These are phyloP conservation scores for Beta vulgaris DNA, from an alignment of 148 eudicot species.

Conservation along the genomic window DNA sequence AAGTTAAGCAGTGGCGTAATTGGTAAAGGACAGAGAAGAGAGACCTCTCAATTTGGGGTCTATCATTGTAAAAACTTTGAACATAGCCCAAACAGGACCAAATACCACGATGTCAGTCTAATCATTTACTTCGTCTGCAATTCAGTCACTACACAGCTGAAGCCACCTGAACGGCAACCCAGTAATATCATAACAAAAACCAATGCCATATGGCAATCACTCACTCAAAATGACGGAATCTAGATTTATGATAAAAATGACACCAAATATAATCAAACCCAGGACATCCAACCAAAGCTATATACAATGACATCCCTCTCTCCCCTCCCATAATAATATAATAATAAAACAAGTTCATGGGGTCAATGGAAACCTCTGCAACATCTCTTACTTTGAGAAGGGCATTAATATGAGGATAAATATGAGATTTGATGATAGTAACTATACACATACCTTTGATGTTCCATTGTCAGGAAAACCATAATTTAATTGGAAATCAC, in stretches of 20 bases:
- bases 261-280: neutral
- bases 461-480: constrained; percentile 50
- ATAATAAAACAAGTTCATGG: too few species aligned
- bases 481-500: constrained; percentile 54
- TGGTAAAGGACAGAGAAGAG: neutral
- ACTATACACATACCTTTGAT: constrained; percentile 58
- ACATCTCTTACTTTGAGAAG: neutral
- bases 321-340: neutral
- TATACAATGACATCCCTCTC: neutral
- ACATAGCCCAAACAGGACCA: neutral
- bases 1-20: neutral
- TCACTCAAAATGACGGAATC: neutral
- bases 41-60: neutral
- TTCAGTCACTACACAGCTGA: neutral
- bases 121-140: neutral
- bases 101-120: neutral
- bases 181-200: neutral
- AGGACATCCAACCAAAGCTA: neutral
- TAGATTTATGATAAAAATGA: neutral
- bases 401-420: neutral
- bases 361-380: neutral
- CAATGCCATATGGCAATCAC: neutral
- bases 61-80: neutral
- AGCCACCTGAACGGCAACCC: neutral
- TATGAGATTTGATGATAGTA: neutral